A percentile compares a stretch with the other conserved stretches of the same genome.
These are phyloP conservation scores for Galium porrigens DNA, from an alignment of 305 asterid genomes.

Conservation along the genomic window DNA sequence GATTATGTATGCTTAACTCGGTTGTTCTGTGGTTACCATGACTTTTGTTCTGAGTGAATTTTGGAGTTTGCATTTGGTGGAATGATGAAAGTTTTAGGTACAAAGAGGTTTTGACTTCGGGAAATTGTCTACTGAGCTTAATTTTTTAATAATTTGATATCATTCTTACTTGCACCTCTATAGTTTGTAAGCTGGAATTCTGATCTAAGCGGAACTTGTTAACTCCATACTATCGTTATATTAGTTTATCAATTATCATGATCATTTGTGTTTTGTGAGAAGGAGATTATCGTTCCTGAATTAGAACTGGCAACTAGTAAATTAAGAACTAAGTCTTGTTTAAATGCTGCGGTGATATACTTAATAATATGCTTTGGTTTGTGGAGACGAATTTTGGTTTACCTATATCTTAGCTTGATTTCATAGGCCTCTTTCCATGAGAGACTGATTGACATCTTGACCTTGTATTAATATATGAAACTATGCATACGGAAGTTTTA, in stretches of 20 bases:
- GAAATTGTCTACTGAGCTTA: not conserved
- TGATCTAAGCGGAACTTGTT: not conserved
- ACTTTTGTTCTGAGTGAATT: not conserved
- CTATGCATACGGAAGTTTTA: not conserved
- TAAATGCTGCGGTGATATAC: not conserved
- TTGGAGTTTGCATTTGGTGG: constrained; percentile 3
- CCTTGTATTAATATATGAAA: not conserved
- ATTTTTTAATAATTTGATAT: not conserved
- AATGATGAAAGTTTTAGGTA: not conserved
- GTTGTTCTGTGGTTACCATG: not conserved
- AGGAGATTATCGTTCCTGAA: not conserved
- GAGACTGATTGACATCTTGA: not conserved
- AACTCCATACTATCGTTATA: not conserved
- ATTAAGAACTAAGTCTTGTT: not conserved
- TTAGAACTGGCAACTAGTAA: not conserved
- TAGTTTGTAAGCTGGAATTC: not conserved
- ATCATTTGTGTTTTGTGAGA: not conserved
- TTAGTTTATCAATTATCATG: not conserved
- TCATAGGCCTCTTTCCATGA: not conserved
- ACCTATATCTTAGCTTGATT: not conserved
- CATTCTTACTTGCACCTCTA: not conserved
- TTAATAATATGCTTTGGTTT: not conserved
- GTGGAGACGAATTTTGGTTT: not conserved
- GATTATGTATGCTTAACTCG: not conserved
- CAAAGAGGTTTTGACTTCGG: not conserved